These are phyloP conservation scores for Gracilaria gracilis DNA, from an alignment of 23 red algal species.

Conservation along the genomic window DNA sequence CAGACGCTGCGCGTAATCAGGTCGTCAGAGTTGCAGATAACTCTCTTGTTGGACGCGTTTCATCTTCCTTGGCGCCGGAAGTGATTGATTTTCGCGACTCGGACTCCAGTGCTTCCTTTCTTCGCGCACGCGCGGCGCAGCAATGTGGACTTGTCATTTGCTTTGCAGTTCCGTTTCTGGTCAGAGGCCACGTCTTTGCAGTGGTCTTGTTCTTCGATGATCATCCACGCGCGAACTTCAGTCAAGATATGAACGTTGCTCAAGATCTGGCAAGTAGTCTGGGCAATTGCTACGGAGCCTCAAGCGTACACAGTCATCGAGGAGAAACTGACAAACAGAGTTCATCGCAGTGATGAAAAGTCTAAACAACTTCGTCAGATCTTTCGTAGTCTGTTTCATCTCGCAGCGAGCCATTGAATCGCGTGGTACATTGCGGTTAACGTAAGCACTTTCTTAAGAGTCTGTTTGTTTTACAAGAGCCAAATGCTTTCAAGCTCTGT, in stretches of 20 bases:
- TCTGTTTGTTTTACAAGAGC: not conserved
- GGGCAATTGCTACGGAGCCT: slow-evolving; percentile 76
- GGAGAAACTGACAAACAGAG: not conserved
- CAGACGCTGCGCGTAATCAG: slow-evolving; percentile 18
- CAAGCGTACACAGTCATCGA: not conserved
- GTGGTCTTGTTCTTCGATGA: slow-evolving; percentile 57
- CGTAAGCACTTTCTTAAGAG: not conserved
- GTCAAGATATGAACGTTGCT: slow-evolving; percentile 42
- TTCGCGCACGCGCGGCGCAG: slow-evolving; percentile 28
- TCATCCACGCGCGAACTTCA: slow-evolving; percentile 23
- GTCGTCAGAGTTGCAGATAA: slow-evolving; percentile 45
- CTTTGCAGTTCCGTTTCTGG: slow-evolving; percentile 70
- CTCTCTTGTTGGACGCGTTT: slow-evolving; percentile 60
- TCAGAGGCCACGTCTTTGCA: slow-evolving; percentile 71
- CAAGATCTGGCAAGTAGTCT: slow-evolving; percentile 64
- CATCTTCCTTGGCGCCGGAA: slow-evolving; percentile 61
- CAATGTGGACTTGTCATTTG: slow-evolving; percentile 53
- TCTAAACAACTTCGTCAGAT: not conserved
- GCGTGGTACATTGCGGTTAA: no score
- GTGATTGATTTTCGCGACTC: slow-evolving; percentile 44
- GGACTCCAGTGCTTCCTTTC: slow-evolving; percentile 34
- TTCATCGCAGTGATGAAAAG: not conserved
- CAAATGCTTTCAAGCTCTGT: not conserved
- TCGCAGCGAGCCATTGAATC: no score
- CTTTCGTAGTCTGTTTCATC: no score